Evolutionary conservation across 2,329 filamentous ascomycete genomes (phyloP), one percentile per base, ranked within the genome.

Genomic region (Pezicula rhizophila): DNA sequence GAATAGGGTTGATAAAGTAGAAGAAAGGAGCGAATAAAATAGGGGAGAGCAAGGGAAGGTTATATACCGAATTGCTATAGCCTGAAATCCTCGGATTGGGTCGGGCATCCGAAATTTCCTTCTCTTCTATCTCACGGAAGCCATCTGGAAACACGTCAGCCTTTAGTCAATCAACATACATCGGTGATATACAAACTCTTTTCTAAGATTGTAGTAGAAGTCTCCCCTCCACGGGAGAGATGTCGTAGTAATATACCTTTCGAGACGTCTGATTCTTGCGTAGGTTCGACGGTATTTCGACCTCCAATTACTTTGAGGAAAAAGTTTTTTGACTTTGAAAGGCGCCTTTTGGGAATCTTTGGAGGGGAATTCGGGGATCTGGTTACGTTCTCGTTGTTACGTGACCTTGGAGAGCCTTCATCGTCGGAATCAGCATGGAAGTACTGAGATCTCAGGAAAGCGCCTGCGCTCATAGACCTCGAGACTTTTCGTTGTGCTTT

Each of bases 271-370:
- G 38, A 44, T 11, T 47, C 43, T 23, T 45, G 47, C 12, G 52
- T 28, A 5, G 26, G 37, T 14, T 56, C 55, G 28, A 43, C 15
- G 12, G 50, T 52, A 15, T 38, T 31, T 8, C 56, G 53, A 33
- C 54, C 54, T 18, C 52, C 55, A 37, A 62, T 56, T 17, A 59
- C 60, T 35, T 55, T 60, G 5, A 63, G 46, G n/a, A 64, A 50
- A 49, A 62, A 60, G 35, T 59, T 60, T 25, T 62, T 63, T 10
- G 62, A 61, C 48, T 56, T 64, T 1, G 60, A 62, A 33, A 48
- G 49, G 2, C 52, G 52, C 35, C 61, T 53, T 20, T 58, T 50
- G 5, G 55, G 57, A 10, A 55, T 51, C 8, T 52, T 53, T 7
- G 54, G 55, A 11, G 40, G 25, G 6, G 11, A 23, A 8, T 15